Percentiles rank a stretch among this genome's conserved stretches.
phyloP scores from a whole-genome alignment of 2,329 filamentous ascomycete species.

The Cercospora zeina region DNA sequence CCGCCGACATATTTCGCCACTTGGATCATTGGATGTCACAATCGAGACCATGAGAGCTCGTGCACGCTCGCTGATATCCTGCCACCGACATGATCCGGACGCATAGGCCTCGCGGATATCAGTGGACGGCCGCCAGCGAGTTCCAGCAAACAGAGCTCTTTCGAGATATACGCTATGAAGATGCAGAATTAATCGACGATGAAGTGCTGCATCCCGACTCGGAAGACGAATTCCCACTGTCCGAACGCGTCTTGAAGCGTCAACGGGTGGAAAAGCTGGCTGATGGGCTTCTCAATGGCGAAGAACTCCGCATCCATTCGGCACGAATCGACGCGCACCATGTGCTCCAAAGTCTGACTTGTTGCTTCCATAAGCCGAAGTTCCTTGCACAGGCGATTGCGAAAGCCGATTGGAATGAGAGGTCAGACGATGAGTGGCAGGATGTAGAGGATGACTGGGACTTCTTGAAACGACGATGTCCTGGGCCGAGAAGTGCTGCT shows the following conservation, averaged over 20 bases:
- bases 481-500: neutral
- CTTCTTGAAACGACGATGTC: constrained; percentile 14
- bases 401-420: neutral
- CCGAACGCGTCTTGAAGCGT: constrained; percentile 52
- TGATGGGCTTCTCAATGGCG: constrained; percentile 58
- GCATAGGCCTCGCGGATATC: constrained; percentile 35
- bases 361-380: constrained; percentile 43
- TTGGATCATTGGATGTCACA: neutral
- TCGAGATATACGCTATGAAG: constrained; percentile 32
- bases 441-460: constrained; percentile 26
- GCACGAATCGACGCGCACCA: constrained; percentile 44
- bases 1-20: constrained; percentile 6
- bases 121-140: constrained; percentile 35
- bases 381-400: constrained; percentile 6
- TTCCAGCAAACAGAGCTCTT: constrained; percentile 38
- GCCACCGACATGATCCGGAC: constrained; percentile 34
- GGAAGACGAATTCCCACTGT: constrained; percentile 58
- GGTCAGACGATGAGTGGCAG: constrained; percentile 14
- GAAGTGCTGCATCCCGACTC: constrained; percentile 58
- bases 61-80: neutral
- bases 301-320: constrained; percentile 59
- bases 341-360: constrained; percentile 18
- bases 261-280: constrained; percentile 62
- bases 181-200: constrained; percentile 23
- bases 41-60: constrained; percentile 11